Conservation (phyloP, 805 yeast genomes). For the Hanseniaspora jakobsenii region DNA sequence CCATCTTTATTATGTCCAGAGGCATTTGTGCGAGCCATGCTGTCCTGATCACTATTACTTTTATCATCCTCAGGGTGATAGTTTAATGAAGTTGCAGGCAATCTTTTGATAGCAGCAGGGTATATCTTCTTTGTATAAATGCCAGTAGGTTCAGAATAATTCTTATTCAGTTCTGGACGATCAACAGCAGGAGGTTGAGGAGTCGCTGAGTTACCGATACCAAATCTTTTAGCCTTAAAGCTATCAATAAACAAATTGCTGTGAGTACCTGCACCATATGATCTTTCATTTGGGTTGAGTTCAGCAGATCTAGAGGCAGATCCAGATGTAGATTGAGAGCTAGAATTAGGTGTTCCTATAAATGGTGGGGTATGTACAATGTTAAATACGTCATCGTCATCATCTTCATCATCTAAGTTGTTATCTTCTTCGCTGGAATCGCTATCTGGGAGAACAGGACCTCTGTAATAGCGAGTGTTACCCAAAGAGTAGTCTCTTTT, state of each 20-base stretch:
- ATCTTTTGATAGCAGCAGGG: conserved; percentile 52
- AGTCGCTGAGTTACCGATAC: conserved; percentile 4
- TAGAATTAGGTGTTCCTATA: too few relatives aligned
- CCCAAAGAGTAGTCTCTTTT: conserved; percentile 15
- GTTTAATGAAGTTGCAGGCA: conserved; percentile 81
- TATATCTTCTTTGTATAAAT: not conserved
- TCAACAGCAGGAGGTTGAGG: conserved; percentile 10
- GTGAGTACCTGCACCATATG: too few relatives aligned
- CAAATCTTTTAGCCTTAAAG: conserved; percentile 18
- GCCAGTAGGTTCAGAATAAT: not conserved
- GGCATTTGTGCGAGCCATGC: conserved; percentile 31
- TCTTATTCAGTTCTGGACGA: conserved; percentile 15
- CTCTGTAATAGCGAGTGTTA: conserved; percentile 15
- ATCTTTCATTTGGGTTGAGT: too few relatives aligned
- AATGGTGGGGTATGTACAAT: not conserved
- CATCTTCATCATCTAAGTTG: conserved; percentile 25
- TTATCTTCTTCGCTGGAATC: conserved; percentile 22
- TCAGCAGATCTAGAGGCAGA: too few relatives aligned
- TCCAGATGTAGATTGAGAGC: too few relatives aligned
- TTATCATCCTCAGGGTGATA: conserved; percentile 50
- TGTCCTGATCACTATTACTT: not conserved
- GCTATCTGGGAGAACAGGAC: conserved; percentile 14
- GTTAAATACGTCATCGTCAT: conserved; percentile 20
- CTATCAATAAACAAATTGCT: conserved; percentile 54
- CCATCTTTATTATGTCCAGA: conserved; percentile 27